phyloP scores from a whole-genome alignment of 2,329 filamentous ascomycete species.

The Monosporascus sp. region DNA sequence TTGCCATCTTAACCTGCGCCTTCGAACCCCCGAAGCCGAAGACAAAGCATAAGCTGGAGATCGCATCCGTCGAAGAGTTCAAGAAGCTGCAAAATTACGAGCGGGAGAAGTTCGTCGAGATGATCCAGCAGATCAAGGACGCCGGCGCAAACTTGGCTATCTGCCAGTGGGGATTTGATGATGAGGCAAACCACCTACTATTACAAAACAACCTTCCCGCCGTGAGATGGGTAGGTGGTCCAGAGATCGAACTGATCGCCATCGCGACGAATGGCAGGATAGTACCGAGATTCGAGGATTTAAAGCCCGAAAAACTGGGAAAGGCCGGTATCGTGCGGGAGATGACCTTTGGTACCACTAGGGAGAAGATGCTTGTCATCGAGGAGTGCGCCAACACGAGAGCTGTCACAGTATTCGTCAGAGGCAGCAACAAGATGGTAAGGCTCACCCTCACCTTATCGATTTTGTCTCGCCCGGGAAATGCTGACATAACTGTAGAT shows the following conservation, averaged over 20 bases:
- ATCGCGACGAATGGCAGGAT: conserved; percentile 98
- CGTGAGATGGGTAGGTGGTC: conserved; percentile 95
- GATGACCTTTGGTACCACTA: conserved; percentile 93
- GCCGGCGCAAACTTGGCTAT: conserved; percentile 96
- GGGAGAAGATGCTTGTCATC: conserved; percentile 99
- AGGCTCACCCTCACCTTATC: conserved; percentile 22
- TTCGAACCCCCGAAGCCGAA: conserved; percentile 99
- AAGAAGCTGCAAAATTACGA: conserved; percentile 97
- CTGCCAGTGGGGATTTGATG: conserved; percentile 99
- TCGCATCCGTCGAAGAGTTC: conserved; percentile 95
- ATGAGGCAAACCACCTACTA: conserved; percentile 95
- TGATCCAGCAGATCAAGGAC: conserved; percentile 98
- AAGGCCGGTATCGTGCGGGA: conserved; percentile 85
- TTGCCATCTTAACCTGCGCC: conserved; percentile 94
- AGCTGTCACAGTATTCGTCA: conserved; percentile 92
- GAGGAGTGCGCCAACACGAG: conserved; percentile 98
- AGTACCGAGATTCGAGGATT: conserved; percentile 92
- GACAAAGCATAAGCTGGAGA: conserved; percentile 99
- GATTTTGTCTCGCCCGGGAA: conserved; percentile 5
- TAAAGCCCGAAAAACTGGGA: conserved; percentile 86
- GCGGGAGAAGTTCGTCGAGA: conserved; percentile 92
- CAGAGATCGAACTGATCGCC: conserved; percentile 96
- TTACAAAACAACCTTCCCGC: conserved; percentile 95
- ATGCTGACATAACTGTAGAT: conserved; percentile 51
- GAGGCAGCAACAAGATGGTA: conserved; percentile 99